These are phyloP conservation scores for Cydonia oblonga DNA, from an alignment of 331 rosid genomes.

Conservation along the genomic window DNA sequence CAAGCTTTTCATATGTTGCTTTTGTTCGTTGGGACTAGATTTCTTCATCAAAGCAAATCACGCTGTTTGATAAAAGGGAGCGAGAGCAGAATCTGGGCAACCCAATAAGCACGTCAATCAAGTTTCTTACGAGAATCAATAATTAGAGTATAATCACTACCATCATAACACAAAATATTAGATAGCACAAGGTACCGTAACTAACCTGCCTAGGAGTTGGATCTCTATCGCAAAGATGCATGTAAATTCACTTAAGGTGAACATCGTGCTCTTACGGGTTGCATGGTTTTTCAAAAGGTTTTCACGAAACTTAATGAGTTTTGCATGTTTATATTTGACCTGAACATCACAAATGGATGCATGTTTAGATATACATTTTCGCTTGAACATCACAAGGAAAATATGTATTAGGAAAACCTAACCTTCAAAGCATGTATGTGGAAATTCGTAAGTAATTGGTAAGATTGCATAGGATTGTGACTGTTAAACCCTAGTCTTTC, in stretches of 20 bases:
- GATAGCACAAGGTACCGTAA: background rate
- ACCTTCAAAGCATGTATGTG: too few species aligned
- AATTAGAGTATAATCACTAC: background rate
- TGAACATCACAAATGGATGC: too few species aligned
- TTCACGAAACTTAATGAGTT: too few species aligned
- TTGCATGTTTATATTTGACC: too few species aligned
- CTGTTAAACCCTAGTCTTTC: too few species aligned
- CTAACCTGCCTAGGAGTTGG: conserved; percentile 93
- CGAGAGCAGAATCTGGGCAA: conserved; percentile 54
- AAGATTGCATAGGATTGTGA: too few species aligned
- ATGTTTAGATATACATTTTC: too few species aligned
- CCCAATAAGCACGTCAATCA: conserved; percentile 1
- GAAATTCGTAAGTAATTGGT: too few species aligned
- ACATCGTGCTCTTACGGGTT: too few species aligned
- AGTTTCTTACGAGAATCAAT: background rate
- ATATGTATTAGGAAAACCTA: too few species aligned
- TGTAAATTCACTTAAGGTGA: conserved; percentile 6
- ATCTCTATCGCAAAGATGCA: conserved; percentile 69
- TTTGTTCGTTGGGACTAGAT: conserved; percentile 86
- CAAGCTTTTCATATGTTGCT: conserved; percentile 78
- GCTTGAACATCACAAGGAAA: too few species aligned
- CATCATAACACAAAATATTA: background rate
- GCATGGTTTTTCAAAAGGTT: too few species aligned
- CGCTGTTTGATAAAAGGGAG: conserved; percentile 66
- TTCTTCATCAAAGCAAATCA: conserved; percentile 70